Percentiles rank a stretch among this genome's conserved stretches.
Conservation (phyloP, 2,329 filamentous ascomycete genomes). For the Mycosphaerella sp. region DNA sequence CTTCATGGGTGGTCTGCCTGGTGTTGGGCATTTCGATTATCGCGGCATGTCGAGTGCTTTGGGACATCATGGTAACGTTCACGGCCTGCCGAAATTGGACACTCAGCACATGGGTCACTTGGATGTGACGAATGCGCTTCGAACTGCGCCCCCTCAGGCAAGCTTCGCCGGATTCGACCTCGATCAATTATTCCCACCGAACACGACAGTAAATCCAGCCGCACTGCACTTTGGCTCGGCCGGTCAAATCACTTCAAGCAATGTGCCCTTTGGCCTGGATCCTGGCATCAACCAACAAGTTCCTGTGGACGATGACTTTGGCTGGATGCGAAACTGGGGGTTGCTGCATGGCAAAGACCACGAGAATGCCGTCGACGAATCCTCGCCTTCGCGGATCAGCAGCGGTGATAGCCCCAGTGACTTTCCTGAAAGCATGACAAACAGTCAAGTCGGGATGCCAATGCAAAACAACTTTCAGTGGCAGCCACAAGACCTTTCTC, state of each 20-base stretch:
- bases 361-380: slow-evolving; percentile 76
- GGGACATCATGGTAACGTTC: slow-evolving; percentile 58
- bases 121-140: slow-evolving; percentile 60
- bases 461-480: slow-evolving; percentile 37
- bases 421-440: slow-evolving; percentile 85
- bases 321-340: slow-evolving; percentile 80
- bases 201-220: slow-evolving; percentile 57
- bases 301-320: slow-evolving; percentile 68
- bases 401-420: slow-evolving; percentile 90
- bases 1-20: slow-evolving; percentile 57
- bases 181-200: slow-evolving; percentile 62
- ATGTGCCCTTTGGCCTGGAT: slow-evolving; percentile 41
- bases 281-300: slow-evolving; percentile 44
- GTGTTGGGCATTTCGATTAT: slow-evolving; percentile 55
- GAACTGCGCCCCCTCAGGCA: slow-evolving; percentile 71
- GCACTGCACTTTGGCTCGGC: slow-evolving; percentile 72
- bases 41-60: slow-evolving; percentile 65
- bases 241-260: slow-evolving; percentile 33
- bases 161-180: slow-evolving; percentile 64
- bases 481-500: slow-evolving; percentile 60
- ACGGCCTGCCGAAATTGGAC: slow-evolving; percentile 74
- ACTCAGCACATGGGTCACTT: slow-evolving; percentile 57
- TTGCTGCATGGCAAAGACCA: slow-evolving; percentile 48
- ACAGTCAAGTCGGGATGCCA: slow-evolving; percentile 48
- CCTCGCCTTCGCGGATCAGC: slow-evolving; percentile 92